Conservation (phyloP, 345 rosid genomes). For the Barbarea vulgaris region DNA sequence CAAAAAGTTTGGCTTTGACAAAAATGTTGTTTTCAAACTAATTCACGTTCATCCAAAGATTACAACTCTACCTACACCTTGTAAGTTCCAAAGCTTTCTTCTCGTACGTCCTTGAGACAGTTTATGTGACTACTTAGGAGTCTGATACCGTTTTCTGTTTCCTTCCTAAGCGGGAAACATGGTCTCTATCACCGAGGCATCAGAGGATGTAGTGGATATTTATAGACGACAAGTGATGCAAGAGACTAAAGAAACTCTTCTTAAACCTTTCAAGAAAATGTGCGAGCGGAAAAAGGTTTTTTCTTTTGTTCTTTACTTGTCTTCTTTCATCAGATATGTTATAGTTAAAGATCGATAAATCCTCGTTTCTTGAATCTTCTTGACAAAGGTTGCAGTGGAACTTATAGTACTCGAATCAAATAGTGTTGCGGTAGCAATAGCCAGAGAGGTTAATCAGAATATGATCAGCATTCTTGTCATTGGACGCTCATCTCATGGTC, state of each 20-base stretch:
- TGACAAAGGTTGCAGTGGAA: conserved; percentile 63
- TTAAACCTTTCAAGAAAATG: conserved; percentile 60
- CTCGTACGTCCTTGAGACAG: background rate
- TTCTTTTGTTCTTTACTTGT: background rate
- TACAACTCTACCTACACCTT: conserved; percentile 68
- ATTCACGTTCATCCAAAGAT: conserved; percentile 64
- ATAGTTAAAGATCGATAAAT: background rate
- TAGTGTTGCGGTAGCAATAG: conserved; percentile 66
- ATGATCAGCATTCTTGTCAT: conserved; percentile 68
- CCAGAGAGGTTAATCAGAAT: conserved; percentile 55
- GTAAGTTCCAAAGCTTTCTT: conserved; percentile 47
- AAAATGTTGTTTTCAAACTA: conserved; percentile 55
- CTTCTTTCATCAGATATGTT: background rate
- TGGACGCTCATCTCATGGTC: conserved; percentile 64
- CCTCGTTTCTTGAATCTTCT: conserved; percentile 32
- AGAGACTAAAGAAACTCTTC: conserved; percentile 55
- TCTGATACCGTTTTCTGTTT: conserved; percentile 13
- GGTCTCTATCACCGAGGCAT: conserved; percentile 63
- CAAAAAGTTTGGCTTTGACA: conserved; percentile 56
- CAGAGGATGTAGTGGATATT: conserved; percentile 72
- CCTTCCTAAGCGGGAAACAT: conserved; percentile 50
- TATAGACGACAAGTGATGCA: conserved; percentile 63
- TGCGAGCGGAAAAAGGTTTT: conserved; percentile 62
- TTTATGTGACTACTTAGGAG: conserved; percentile 9
- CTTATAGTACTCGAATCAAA: conserved; percentile 60